Conservation (phyloP, 1,139 yeast genomes). For the Candida tetrigidarum region DNA sequence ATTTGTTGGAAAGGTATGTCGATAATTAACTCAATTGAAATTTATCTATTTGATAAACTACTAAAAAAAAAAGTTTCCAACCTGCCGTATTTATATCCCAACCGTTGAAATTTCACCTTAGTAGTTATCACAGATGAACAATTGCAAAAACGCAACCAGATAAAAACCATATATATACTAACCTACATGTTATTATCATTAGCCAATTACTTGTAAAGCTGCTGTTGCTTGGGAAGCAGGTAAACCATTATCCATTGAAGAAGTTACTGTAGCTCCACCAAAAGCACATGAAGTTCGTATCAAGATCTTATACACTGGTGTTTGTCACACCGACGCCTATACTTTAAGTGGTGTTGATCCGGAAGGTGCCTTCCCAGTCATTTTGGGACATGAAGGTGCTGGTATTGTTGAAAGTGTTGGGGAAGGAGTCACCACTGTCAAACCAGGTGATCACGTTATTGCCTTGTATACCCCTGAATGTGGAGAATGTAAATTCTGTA, state of each 20-base stretch:
- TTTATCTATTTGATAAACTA: too few relatives aligned
- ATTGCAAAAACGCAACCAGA: neutral
- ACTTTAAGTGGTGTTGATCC: conserved; percentile 95
- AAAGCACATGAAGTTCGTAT: conserved; percentile 97
- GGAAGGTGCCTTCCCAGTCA: conserved; percentile 92
- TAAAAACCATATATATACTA: conserved; percentile 11
- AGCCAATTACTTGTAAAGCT: conserved; percentile 89
- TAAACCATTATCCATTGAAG: conserved; percentile 83
- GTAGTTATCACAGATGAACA: conserved; percentile 11
- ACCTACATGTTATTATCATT: conserved; percentile 14
- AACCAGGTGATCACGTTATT: conserved; percentile 87
- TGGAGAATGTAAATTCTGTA: conserved; percentile 92
- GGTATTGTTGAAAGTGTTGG: conserved; percentile 94
- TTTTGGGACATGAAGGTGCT: conserved; percentile 97
- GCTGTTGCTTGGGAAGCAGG: conserved; percentile 98
- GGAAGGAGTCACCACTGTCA: conserved; percentile 87
- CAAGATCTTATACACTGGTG: conserved; percentile 86
- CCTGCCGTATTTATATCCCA: neutral
- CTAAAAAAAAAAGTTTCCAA: too few relatives aligned
- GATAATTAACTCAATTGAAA: neutral
- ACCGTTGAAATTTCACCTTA: conserved; percentile 3
- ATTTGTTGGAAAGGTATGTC: conserved; percentile 41
- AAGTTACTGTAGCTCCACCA: conserved; percentile 90
- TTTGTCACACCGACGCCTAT: conserved; percentile 98
- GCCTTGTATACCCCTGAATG: conserved; percentile 98